phyloP scores from a whole-genome alignment of 2,329 filamentous ascomycete species.

The Xylariaceae sp. region DNA sequence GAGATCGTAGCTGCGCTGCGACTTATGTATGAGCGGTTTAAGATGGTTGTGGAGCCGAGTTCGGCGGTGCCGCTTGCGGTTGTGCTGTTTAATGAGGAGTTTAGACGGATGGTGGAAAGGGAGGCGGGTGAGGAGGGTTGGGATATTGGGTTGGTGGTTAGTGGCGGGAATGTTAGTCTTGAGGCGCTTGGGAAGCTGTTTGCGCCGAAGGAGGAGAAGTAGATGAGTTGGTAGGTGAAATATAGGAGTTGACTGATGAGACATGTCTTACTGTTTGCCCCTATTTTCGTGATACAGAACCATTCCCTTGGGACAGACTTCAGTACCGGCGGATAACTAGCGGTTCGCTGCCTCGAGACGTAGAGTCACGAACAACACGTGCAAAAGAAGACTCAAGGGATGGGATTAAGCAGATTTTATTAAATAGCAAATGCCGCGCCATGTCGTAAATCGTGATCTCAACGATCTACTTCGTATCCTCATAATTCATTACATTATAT shows the following conservation, averaged over 20 bases:
- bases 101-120: conserved; percentile 61
- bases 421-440: too few species aligned
- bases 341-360: too few species aligned
- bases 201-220: conserved; percentile 19
- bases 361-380: too few species aligned
- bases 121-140: conserved; percentile 70
- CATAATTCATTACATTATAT: too few species aligned
- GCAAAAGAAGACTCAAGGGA: too few species aligned
- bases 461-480: too few species aligned
- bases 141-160: conserved; percentile 59
- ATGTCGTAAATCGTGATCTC: background rate
- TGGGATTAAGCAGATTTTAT: too few species aligned
- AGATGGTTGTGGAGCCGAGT: conserved; percentile 86
- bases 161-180: conserved; percentile 55
- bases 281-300: too few species aligned
- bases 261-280: too few species aligned
- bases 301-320: too few species aligned
- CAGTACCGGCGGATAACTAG: too few species aligned
- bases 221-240: background rate
- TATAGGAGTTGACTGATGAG: too few species aligned
- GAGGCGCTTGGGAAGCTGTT: conserved; percentile 51
- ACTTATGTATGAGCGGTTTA: conserved; percentile 79
- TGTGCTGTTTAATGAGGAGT: conserved; percentile 79
- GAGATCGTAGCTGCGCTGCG: conserved; percentile 74
- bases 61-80: conserved; percentile 79